A percentile compares a stretch with the other conserved stretches of the same genome.
Conservation (phyloP, 2,329 filamentous ascomycete species). For the Colletotrichum liriopes region DNA sequence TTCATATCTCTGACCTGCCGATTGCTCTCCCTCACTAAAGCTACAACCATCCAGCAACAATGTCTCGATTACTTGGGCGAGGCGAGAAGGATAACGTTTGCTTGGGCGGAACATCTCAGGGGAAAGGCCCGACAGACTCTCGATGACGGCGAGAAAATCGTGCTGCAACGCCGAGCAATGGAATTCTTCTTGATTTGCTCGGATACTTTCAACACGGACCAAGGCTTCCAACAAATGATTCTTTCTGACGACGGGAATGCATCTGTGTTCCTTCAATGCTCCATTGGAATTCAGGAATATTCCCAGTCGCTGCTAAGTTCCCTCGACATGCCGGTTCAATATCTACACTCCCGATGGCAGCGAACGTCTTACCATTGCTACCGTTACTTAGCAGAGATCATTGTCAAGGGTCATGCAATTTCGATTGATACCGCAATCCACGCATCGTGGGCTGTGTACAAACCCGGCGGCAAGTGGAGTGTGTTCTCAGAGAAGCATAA, state of each 20-base stretch:
- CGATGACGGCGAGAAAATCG: slow-evolving; percentile 48
- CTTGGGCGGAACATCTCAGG: slow-evolving; percentile 58
- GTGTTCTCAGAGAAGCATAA: slow-evolving; percentile 1
- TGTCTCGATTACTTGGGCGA: slow-evolving; percentile 52
- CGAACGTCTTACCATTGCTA: not conserved
- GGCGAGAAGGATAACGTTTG: slow-evolving; percentile 52
- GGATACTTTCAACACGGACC: slow-evolving; percentile 62
- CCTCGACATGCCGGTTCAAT: not conserved
- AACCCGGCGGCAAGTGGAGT: not conserved
- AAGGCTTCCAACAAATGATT: slow-evolving; percentile 44
- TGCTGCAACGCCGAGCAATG: slow-evolving; percentile 47
- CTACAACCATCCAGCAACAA: slow-evolving; percentile 41
- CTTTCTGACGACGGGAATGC: slow-evolving; percentile 45
- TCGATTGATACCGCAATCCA: slow-evolving; percentile 7
- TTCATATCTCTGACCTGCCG: slow-evolving; percentile 59
- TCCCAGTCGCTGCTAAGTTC: not conserved
- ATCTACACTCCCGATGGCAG: slow-evolving; percentile 19
- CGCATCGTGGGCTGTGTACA: slow-evolving; percentile 9
- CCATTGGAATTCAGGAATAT: slow-evolving; percentile 54
- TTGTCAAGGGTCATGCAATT: not conserved
- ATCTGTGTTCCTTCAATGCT: slow-evolving; percentile 55
- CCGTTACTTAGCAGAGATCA: not conserved
- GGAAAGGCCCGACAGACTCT: slow-evolving; percentile 45
- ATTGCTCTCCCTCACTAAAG: slow-evolving; percentile 57
- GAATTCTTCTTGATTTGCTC: too few species aligned